Evolutionary conservation across 2,329 filamentous ascomycete species (phyloP), one percentile per base, ranked within the genome.

Genomic region (Fusarium sulawesiense): DNA sequence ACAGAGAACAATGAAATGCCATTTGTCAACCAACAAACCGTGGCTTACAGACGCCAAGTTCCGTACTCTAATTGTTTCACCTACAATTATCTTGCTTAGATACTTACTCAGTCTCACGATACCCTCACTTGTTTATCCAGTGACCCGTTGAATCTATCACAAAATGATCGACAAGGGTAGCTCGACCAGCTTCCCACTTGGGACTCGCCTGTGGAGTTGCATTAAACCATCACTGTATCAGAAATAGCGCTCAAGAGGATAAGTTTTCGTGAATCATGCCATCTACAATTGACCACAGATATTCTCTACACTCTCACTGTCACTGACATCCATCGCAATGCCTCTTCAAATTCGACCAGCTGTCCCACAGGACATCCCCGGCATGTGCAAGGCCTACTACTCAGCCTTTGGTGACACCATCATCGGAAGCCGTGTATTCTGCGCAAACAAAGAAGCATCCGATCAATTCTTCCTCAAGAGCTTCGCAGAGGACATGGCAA

Each of bases 351-450:
- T 86, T 49, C 80, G 83, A 42, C 76, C 77, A 37, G 85, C 81
- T 45, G 79, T 74, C 2, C 67, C 75, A 16, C 75, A 73, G 14
- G 86, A 88, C 74, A 76, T 81, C 4, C 70, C 79, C 13, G 75
- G 64, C 20, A 75, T 87, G 27, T 79, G 76, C 48, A 76, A 80
- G 13, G 78, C 84, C 66, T 85, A 85, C 74, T 76, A 83, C 64
- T 77, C 80, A 13, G 83, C 83, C 45, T 88, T 88, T 71, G 58
- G 66, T 5, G 66, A 73, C 47, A 82, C 80, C 40, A 60, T 78
- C 6, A 75, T 86, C 16, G 78, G 78, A 21, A 68, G 73, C 8
- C 71, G 78, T 20, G 79, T 82, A 37, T 84, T 83, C 34, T 80
- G 80, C 1, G 70, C 75, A 18, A 45, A 68, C 4, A 65, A 71